Evolutionary conservation across 2,329 filamentous ascomycete genomes (phyloP).

Genomic region (Fusarium sp.): DNA sequence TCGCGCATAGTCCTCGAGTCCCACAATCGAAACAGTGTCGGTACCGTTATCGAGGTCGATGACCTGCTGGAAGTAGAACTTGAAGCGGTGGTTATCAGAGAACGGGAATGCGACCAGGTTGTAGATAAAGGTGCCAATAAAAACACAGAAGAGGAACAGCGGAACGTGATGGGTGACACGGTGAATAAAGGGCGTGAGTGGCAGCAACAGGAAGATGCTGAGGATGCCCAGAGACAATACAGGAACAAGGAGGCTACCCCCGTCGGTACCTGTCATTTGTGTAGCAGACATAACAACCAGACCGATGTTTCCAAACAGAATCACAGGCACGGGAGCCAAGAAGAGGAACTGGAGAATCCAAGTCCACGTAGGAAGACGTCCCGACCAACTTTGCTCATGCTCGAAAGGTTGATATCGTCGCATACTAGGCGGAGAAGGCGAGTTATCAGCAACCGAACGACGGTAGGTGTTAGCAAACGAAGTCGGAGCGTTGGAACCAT

Average conservation of each 20-base stretch:
- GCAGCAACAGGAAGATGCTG: conserved; percentile 78
- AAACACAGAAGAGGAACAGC: conserved; percentile 77
- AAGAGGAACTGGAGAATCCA: conserved; percentile 91
- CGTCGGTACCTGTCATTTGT: conserved; percentile 86
- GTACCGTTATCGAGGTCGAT: conserved; percentile 80
- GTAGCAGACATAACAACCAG: conserved; percentile 78
- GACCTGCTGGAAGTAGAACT: conserved; percentile 86
- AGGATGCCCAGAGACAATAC: conserved; percentile 77
- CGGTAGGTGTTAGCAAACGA: conserved; percentile 68
- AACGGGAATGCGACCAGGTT: conserved; percentile 92
- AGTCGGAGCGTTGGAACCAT: conserved; percentile 55
- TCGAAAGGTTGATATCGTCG: conserved; percentile 62
- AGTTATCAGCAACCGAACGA: conserved; percentile 55
- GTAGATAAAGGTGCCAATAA: conserved; percentile 82
- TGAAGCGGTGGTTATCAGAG: conserved; percentile 80
- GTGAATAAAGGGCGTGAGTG: conserved; percentile 86
- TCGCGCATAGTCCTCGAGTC: conserved; percentile 74
- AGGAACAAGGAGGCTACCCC: conserved; percentile 75
- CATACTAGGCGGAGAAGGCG: conserved; percentile 36
- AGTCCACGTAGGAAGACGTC: conserved; percentile 80
- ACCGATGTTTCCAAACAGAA: conserved; percentile 80
- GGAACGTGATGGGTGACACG: conserved; percentile 87
- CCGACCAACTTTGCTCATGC: conserved; percentile 88
- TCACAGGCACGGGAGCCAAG: conserved; percentile 79
- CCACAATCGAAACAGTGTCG: conserved; percentile 76